Evolutionary conservation across 164 flowering plant genomes (phyloP).

Genomic region (Taxillus chinensis): DNA sequence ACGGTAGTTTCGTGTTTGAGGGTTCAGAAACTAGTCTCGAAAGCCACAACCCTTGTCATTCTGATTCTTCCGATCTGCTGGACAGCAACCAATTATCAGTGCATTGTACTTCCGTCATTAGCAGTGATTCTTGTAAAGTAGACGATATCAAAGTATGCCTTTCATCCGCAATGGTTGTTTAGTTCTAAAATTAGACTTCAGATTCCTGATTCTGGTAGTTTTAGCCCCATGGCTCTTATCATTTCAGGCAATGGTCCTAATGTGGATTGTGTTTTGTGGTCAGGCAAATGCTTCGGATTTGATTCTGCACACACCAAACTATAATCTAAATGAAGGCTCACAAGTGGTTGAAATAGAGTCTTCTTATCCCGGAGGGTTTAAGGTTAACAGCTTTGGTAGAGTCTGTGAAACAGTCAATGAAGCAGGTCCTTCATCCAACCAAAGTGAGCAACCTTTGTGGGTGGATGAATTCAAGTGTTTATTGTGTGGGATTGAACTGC

Average conservation of each 20-base stretch:
- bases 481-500: slow-evolving; percentile 76
- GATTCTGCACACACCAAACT: background rate
- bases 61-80: slow-evolving; percentile 17
- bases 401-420: slow-evolving; percentile 5
- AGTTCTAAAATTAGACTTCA: background rate
- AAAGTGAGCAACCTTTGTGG: slow-evolving; percentile 37
- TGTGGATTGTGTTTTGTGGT: background rate
- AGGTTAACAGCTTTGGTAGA: slow-evolving; percentile 8
- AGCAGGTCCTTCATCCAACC: slow-evolving; percentile 15
- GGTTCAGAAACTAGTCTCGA: slow-evolving; percentile 19
- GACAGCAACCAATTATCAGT: slow-evolving; percentile 14
- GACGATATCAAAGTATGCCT: slow-evolving; percentile 1
- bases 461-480: slow-evolving; percentile 74
- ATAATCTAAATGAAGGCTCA: slow-evolving; percentile 6
- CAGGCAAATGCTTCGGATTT: slow-evolving; percentile 14
- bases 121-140: slow-evolving; percentile 14
- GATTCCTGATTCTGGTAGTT: no score
- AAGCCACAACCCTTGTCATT: slow-evolving; percentile 7
- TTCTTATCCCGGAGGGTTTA: slow-evolving; percentile 13
- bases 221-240: no score
- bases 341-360: slow-evolving; percentile 12
- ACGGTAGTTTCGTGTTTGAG: background rate
- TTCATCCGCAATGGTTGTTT: background rate
- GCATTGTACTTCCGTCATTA: slow-evolving; percentile 9
- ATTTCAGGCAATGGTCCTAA: no score